These are phyloP conservation scores for Oropetium thomaeum DNA, from an alignment of 176 grass and related monocot species.

Conservation along the genomic window DNA sequence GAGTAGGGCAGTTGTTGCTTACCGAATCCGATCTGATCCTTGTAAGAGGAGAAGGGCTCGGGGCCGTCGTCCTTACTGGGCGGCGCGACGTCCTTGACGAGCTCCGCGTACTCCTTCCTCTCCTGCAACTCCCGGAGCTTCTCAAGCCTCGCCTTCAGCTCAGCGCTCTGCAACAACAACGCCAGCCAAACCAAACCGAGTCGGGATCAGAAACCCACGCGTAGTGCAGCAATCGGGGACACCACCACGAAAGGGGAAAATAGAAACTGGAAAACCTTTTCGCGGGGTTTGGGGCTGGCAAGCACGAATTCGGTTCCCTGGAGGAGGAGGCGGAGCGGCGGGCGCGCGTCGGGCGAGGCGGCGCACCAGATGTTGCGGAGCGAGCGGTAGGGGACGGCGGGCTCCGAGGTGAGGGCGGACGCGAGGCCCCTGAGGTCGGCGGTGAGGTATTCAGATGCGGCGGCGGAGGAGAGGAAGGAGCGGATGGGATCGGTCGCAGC, in stretches of 20 bases:
- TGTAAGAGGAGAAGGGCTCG: slow-evolving; percentile 95
- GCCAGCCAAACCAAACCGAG: not conserved
- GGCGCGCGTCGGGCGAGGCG: slow-evolving; percentile 42
- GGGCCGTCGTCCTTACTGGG: slow-evolving; percentile 44
- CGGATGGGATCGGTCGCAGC: slow-evolving; percentile 55
- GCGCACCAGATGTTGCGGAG: slow-evolving; percentile 72
- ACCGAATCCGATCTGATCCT: slow-evolving; percentile 98
- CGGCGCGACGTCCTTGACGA: slow-evolving; percentile 66
- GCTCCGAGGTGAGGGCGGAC: slow-evolving; percentile 27
- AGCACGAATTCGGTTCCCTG: slow-evolving; percentile 56
- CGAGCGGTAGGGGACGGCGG: slow-evolving; percentile 48
- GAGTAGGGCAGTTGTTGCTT: slow-evolving; percentile 21
- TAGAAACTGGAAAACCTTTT: slow-evolving; percentile 60
- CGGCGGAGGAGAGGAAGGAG: slow-evolving; percentile 52
- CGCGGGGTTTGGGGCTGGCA: slow-evolving; percentile 62
- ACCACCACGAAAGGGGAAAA: not conserved
- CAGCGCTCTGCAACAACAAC: slow-evolving; percentile 54
- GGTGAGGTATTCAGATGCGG: slow-evolving; percentile 20
- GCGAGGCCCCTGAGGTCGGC: slow-evolving; percentile 49
- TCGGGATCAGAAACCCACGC: not conserved
- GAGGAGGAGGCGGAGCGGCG: slow-evolving; percentile 54
- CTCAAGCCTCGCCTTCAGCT: slow-evolving; percentile 80
- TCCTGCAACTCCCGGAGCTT: slow-evolving; percentile 80
- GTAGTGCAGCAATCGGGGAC: not conserved
- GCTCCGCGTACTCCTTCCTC: slow-evolving; percentile 77